A percentile compares a stretch with the other conserved stretches of the same genome.
phyloP scores from a whole-genome alignment of 495 filamentous ascomycete species.

The Xylaria venustula region DNA sequence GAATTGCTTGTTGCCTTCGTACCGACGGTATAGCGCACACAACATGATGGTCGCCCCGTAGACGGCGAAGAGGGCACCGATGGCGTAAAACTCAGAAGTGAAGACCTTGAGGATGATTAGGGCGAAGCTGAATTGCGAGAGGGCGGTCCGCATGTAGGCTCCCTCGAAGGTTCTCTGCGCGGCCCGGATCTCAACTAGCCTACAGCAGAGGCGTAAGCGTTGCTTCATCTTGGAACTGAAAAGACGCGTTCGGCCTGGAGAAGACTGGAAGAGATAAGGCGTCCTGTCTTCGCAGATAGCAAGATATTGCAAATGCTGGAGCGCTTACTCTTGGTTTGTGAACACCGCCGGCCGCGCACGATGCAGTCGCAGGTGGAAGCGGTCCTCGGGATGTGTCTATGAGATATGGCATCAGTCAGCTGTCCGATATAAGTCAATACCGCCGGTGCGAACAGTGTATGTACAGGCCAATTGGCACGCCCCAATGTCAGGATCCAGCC shows the following conservation, averaged over 20 bases:
- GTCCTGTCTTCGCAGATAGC: neutral
- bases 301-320: neutral
- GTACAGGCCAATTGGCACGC: neutral
- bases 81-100: constrained; percentile 89
- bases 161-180: constrained; percentile 96
- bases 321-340: constrained; percentile 66
- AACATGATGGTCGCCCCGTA: constrained; percentile 84
- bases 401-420: constrained; percentile 7
- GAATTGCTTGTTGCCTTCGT: constrained; percentile 91
- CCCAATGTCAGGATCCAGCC: neutral
- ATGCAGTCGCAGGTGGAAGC: constrained; percentile 68
- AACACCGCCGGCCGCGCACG: constrained; percentile 81
- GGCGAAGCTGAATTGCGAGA: constrained; percentile 91
- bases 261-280: neutral
- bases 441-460: neutral
- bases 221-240: neutral
- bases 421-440: neutral
- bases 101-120: constrained; percentile 96
- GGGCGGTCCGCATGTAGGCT: constrained; percentile 90
- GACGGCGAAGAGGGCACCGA: constrained; percentile 86
- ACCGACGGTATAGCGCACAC: constrained; percentile 75
- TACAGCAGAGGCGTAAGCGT: constrained; percentile 18
- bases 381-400: constrained; percentile 53
- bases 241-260: no score
- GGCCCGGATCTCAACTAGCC: constrained; percentile 87